Evolutionary conservation across 2,329 filamentous ascomycete genomes (phyloP), one percentile per base, ranked within the genome.

Genomic region (Sclerotinia nivalis): DNA sequence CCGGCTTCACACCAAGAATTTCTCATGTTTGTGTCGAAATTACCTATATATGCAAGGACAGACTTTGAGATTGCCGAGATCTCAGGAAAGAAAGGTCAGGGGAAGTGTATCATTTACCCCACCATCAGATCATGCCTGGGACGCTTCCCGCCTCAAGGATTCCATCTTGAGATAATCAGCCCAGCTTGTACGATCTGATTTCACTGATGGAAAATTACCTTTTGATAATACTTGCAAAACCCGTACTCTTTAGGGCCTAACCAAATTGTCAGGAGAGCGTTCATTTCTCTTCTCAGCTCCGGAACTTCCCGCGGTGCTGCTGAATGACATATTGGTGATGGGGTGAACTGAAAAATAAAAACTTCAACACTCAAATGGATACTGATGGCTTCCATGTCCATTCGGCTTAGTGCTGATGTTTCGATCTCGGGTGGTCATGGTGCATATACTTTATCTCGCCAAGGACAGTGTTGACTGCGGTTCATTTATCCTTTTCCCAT

Each of bases 321-420:
- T 56, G 54, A 56, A 58, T 25, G 55, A 58, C 31, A 58, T 58
- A 37, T 40, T 58, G 22, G 25, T 40, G 20, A 34, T 58, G 31
- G 18, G 47, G 47, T 49, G 40, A 43, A 43, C 40, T 43, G 12
- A 13, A 40, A 18, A 43, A 6, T 13, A 43, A 43, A 43, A 43
- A 6, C 13, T 43, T 43, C 40, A 43, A 43, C 40, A n/a, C 20
- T 4, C 47, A 49, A 15, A n/a, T 58, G 34, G 40, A 43, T 15
- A 43, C 40, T 43, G 5, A n/a, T 13, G 54, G 22, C 34, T 12
- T 0, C 4, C 31, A 34, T 56, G 4, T 58, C 55, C 31, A 58
- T 37, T 58, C 2, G 10, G 22, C 22, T 56, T 58, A 58, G 55
- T 58, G 55, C 31, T 58, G 55, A 58, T 3, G 10, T 40, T 58